A percentile compares a stretch with the other conserved stretches of the same genome.
phyloP scores from a whole-genome alignment of 768 basidiomycete genomes.

The Jaapia argillacea region DNA sequence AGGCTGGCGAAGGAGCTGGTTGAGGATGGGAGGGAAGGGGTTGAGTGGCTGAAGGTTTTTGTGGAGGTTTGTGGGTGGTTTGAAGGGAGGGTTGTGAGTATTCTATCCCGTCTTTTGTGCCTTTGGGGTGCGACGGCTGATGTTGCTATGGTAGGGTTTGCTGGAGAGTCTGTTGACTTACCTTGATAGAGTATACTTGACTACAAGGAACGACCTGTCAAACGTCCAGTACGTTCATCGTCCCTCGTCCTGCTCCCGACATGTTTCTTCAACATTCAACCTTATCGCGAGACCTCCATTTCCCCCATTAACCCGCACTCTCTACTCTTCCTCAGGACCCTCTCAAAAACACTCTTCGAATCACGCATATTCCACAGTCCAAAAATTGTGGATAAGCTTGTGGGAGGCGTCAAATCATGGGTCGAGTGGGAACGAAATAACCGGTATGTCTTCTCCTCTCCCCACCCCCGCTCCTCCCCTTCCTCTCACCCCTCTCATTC shows the following conservation, averaged over 20 bases:
- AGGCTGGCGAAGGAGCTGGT: slow-evolving; percentile 30
- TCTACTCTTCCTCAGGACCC: slow-evolving; percentile 27
- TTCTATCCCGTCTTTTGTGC: neutral
- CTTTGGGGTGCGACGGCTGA: neutral
- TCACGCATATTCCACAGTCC: slow-evolving; percentile 39
- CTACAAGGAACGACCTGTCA: slow-evolving; percentile 5
- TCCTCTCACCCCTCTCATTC: too few species aligned
- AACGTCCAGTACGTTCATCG: too few species aligned
- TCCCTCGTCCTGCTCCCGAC: too few species aligned
- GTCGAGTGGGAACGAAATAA: slow-evolving; percentile 41
- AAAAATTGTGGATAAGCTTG: slow-evolving; percentile 32
- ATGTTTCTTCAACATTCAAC: too few species aligned
- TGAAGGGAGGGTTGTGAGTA: slow-evolving; percentile 52
- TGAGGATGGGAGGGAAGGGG: slow-evolving; percentile 16
- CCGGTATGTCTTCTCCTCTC: slow-evolving; percentile 22
- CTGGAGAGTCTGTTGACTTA: slow-evolving; percentile 58
- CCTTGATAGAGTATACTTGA: slow-evolving; percentile 59
- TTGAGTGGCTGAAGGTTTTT: slow-evolving; percentile 51
- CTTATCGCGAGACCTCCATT: too few species aligned
- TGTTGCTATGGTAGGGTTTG: slow-evolving; percentile 30
- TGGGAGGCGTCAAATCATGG: slow-evolving; percentile 38
- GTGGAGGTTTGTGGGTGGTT: slow-evolving; percentile 53
- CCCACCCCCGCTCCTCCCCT: too few species aligned
- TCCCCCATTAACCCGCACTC: too few species aligned
- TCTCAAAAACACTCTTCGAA: slow-evolving; percentile 48